A percentile compares a stretch with the other conserved stretches of the same genome.
Evolutionary conservation across 2,329 filamentous ascomycete species (phyloP).

Genomic region (Leptographium wingfieldii): DNA sequence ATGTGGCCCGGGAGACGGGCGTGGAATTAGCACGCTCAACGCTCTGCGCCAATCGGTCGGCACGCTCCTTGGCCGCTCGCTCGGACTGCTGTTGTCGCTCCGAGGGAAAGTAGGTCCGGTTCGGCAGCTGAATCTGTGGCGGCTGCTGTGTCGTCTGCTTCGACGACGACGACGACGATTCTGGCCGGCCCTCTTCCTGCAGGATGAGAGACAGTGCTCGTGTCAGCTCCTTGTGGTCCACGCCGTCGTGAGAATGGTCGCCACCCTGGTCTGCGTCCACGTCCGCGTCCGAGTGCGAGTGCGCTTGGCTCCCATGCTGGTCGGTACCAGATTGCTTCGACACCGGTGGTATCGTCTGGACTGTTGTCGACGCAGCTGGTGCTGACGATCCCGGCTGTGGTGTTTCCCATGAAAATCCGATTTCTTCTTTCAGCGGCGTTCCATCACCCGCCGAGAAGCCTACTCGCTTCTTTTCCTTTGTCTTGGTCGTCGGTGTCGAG

Average conservation of each 20-base stretch:
- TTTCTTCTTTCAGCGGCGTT: constrained; percentile 1
- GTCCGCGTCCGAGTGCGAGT: no score
- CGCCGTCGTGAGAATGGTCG: constrained; percentile 4
- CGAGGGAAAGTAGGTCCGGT: constrained; percentile 8
- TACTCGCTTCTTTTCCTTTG: constrained; percentile 15
- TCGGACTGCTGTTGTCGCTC: constrained; percentile 16
- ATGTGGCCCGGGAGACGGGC: constrained; percentile 16
- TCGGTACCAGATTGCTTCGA: background rate
- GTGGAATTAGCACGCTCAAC: constrained; percentile 19
- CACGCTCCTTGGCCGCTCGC: constrained; percentile 21
- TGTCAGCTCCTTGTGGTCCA: constrained; percentile 12
- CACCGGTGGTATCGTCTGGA: background rate
- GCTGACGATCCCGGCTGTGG: background rate
- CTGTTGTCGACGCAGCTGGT: background rate
- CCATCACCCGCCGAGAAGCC: constrained; percentile 10
- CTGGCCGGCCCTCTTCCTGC: background rate
- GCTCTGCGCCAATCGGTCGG: constrained; percentile 21
- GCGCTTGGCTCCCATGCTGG: background rate
- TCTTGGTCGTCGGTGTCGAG: constrained; percentile 4
- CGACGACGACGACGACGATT: background rate
- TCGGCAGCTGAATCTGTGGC: constrained; percentile 1
- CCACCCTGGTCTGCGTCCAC: background rate
- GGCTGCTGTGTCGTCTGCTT: background rate
- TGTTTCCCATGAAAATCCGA: background rate
- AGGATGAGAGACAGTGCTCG: constrained; percentile 10